These are phyloP conservation scores for Penicillium paradoxum DNA, from an alignment of 495 filamentous ascomycete genomes.

Conservation along the genomic window DNA sequence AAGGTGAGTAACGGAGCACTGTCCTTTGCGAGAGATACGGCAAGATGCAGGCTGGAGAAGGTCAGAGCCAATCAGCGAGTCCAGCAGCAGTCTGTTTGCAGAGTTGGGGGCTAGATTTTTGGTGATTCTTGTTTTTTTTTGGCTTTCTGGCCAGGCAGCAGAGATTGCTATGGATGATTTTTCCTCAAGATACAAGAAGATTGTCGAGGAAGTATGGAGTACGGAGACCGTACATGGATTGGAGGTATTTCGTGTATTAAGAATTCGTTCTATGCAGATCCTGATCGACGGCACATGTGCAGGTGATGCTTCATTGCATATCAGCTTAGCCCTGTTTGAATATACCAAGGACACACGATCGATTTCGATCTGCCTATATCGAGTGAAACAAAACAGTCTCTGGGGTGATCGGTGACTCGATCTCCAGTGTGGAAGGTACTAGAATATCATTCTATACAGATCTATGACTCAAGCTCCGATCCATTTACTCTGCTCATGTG, in stretches of 20 bases:
- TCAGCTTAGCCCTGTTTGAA: constrained; percentile 23
- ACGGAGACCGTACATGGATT: neutral
- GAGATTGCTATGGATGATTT: neutral
- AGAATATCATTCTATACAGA: neutral
- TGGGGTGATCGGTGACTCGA: neutral
- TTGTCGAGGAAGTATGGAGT: too few relatives aligned
- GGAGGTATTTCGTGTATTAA: neutral
- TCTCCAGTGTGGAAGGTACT: too few relatives aligned
- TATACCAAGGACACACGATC: neutral
- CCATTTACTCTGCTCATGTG: neutral
- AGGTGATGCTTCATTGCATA: constrained; percentile 22
- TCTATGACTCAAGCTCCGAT: neutral
- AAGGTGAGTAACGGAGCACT: neutral
- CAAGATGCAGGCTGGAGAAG: constrained; percentile 10
- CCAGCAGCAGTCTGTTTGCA: neutral
- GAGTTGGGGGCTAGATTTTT: neutral
- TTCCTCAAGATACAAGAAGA: neutral
- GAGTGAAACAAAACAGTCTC: neutral
- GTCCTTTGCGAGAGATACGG: neutral
- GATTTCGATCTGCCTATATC: neutral
- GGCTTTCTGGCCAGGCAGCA: constrained; percentile 1
- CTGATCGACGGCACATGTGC: constrained; percentile 24
- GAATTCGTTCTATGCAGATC: constrained; percentile 14
- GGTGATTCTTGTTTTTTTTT: neutral
- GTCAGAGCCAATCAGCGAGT: constrained; percentile 6